Evolutionary conservation across 495 filamentous ascomycete genomes (phyloP).

Genomic region (Cercophora scortea): DNA sequence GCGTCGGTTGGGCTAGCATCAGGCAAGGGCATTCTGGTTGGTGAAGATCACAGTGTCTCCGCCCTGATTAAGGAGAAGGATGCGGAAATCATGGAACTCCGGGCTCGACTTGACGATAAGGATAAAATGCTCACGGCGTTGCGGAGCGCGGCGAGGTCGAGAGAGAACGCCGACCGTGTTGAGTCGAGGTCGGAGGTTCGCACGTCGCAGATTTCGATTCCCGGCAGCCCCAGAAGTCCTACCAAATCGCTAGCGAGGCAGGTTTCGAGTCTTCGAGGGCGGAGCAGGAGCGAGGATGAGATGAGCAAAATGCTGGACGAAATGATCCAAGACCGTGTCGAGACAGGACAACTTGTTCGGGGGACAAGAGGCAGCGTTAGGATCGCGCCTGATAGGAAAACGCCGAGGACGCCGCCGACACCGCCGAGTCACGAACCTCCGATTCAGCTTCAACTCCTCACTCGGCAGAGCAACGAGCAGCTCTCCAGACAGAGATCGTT

Average conservation of each 20-base stretch:
- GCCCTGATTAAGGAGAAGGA: constrained; percentile 79
- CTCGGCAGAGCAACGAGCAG: constrained; percentile 15
- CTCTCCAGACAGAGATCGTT: constrained; percentile 24
- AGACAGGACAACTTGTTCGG: constrained; percentile 56
- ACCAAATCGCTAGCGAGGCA: constrained; percentile 24
- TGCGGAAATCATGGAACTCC: constrained; percentile 83
- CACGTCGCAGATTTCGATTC: constrained; percentile 33
- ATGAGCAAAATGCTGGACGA: constrained; percentile 86
- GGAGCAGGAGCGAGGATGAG: constrained; percentile 71
- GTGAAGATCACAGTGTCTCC: constrained; percentile 61
- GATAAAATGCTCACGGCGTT: constrained; percentile 87
- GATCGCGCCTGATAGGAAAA: constrained; percentile 28
- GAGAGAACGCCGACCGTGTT: constrained; percentile 66
- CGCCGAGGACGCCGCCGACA: not conserved
- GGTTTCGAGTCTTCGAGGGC: constrained; percentile 38
- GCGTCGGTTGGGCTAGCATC: constrained; percentile 61
- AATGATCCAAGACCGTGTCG: constrained; percentile 86
- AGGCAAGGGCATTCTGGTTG: constrained; percentile 51
- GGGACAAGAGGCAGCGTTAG: constrained; percentile 49
- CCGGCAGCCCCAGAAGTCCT: constrained; percentile 27
- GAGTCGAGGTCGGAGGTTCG: constrained; percentile 36
- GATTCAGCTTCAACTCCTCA: constrained; percentile 28
- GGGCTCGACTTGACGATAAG: constrained; percentile 88
- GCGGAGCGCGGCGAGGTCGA: constrained; percentile 76
- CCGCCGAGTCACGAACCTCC: constrained; percentile 13